Base-by-base conservation (phyloP, 1,284 basidiomycete species). In the Heterobasidion parviporum region DNA sequence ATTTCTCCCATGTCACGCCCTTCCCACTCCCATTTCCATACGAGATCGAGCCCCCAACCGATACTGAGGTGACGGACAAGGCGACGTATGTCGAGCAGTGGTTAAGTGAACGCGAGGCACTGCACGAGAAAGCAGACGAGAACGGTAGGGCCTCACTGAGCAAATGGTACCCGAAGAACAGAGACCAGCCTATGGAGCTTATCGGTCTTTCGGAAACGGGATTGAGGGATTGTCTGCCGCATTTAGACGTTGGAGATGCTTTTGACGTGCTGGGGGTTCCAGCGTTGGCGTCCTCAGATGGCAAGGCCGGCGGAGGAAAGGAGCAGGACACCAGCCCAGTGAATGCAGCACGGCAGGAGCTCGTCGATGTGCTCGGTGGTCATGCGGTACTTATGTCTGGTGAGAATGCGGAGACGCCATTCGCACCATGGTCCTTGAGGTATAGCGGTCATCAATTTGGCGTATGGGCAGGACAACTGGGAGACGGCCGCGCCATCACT, bases 401-500 rank as follows among this genome's bases (percentile, higher is more conserved):
- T 1, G 71, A 72, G 20, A 70, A 69, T 15, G 65, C 68, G 18
- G 69, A 74, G 7, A 63, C 68, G 2, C 75, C 76, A 2, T 94
- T 93, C 65, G 89, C 87, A 1, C 92, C 94, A 0, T 97, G 92
- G 91, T 85, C 89, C 8, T 76, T 93, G 34, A 78, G 93, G 34
- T 98, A 97, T 67, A 87, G 84, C 62, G 91, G 92, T 0, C 92
- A 94, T 68, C 95, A 98, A 68, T 98, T 98, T 65, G 96, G 94
- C 1, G 72, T 67, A 5, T 98, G 90, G 88, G 96, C 96, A 1
- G 94, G 94, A n/a, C 96, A 98, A 70, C 79, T 99, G 2, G 96
- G 96, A 8, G 96, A 99, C 65, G 96, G 96, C 0, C 81, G 96
- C 14, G 96, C 96, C 0, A 89, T 94, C 34, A 91, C 91, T 8